phyloP scores from a whole-genome alignment of 2,329 filamentous ascomycete species.

The Pseudocercospora vitis region DNA sequence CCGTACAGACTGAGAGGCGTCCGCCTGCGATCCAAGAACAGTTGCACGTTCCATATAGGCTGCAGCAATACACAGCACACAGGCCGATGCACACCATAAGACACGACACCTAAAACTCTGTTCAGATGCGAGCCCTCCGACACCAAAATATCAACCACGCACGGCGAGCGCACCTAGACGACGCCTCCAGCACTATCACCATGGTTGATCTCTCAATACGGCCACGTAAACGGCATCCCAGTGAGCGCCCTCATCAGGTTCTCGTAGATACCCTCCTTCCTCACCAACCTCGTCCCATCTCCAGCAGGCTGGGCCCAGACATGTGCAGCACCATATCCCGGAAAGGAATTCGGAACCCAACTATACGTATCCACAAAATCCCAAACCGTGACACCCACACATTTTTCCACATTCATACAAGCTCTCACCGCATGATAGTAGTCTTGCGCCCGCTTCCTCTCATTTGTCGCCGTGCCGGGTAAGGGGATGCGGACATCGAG shows the following conservation, averaged over 20 bases:
- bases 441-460: slow-evolving; percentile 48
- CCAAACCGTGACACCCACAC: slow-evolving; percentile 54
- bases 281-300: neutral
- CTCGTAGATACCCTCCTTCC: neutral
- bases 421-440: slow-evolving; percentile 43
- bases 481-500: slow-evolving; percentile 56
- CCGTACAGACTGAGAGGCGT: too few relatives aligned
- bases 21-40: too few relatives aligned
- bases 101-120: too few relatives aligned
- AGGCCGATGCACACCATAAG: too few relatives aligned
- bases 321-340: slow-evolving; percentile 40
- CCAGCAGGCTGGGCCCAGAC: slow-evolving; percentile 43
- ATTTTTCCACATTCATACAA: slow-evolving; percentile 41
- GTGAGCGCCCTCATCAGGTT: neutral
- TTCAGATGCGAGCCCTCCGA: too few relatives aligned
- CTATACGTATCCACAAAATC: slow-evolving; percentile 45
- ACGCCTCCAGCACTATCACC: too few relatives aligned
- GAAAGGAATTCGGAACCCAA: slow-evolving; percentile 42
- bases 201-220: neutral
- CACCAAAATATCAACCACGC: too few relatives aligned
- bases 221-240: neutral
- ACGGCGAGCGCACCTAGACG: too few relatives aligned
- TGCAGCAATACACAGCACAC: too few relatives aligned
- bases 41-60: too few relatives aligned
- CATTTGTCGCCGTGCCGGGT: slow-evolving; percentile 31